Percentiles rank a stretch among this genome's conserved stretches.
These are phyloP conservation scores for Neurospora sublineolata DNA, from an alignment of 495 filamentous ascomycete species.

Conservation along the genomic window DNA sequence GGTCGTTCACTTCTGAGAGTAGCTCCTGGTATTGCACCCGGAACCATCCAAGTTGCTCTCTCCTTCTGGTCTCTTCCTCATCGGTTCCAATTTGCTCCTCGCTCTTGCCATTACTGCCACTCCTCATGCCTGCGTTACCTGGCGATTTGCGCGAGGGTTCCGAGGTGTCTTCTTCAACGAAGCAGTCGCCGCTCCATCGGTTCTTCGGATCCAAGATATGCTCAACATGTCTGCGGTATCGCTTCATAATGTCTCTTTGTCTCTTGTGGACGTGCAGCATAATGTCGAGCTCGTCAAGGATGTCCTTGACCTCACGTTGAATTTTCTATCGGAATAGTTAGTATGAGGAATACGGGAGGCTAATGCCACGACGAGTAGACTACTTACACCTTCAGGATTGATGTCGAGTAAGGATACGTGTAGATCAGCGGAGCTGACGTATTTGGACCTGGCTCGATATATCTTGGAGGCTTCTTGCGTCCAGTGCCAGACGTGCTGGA, in stretches of 20 bases:
- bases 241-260: constrained; percentile 45
- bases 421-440: constrained; percentile 15
- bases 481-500: constrained; percentile 27
- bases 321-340: constrained; percentile 22
- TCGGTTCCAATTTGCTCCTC: background rate
- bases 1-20: constrained; percentile 3
- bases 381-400: constrained; percentile 42
- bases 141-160: background rate
- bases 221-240: constrained; percentile 46
- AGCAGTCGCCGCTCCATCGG: constrained; percentile 4
- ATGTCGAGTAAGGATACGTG: constrained; percentile 52
- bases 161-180: background rate
- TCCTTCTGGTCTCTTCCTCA: constrained; percentile 5
- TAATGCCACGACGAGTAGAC: background rate
- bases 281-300: constrained; percentile 63
- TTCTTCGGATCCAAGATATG: constrained; percentile 18
- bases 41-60: constrained; percentile 14
- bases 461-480: constrained; percentile 18
- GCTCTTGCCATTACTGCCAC: background rate
- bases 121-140: background rate
- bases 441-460: constrained; percentile 18
- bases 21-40: constrained; percentile 17
- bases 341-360: background rate
- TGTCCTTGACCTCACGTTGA: constrained; percentile 56
- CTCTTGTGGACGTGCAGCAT: constrained; percentile 49